Conservation (phyloP, 495 filamentous ascomycete genomes). For the Copromyces sp. region DNA sequence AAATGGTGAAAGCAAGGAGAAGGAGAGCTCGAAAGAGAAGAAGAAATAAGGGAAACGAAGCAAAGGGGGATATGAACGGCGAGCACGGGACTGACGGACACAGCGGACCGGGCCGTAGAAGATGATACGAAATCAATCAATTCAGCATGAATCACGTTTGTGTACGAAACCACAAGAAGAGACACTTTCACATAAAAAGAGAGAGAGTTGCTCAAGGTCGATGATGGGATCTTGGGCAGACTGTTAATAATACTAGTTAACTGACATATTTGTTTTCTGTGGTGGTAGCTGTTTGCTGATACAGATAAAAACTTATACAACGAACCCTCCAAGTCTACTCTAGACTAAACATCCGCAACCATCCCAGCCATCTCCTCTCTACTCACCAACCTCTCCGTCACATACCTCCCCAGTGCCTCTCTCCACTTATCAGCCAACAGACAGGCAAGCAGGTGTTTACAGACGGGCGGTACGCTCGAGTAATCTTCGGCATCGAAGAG, state of each 20-base stretch:
- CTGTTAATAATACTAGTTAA: neutral
- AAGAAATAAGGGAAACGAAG: constrained; percentile 20
- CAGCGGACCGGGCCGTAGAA: neutral
- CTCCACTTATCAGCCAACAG: constrained; percentile 60
- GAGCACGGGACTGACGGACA: neutral
- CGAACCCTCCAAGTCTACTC: neutral
- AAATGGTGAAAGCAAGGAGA: constrained; percentile 48
- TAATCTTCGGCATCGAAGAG: constrained; percentile 16
- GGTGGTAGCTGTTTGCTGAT: neutral
- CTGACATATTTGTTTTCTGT: neutral
- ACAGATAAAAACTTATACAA: neutral
- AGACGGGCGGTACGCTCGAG: constrained; percentile 42
- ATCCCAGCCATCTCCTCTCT: constrained; percentile 67
- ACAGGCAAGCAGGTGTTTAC: constrained; percentile 86
- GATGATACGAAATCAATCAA: neutral
- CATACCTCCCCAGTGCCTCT: constrained; percentile 42
- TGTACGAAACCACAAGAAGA: neutral
- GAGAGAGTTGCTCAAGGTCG: neutral
- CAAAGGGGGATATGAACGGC: neutral
- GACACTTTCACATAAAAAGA: neutral
- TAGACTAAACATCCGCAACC: constrained; percentile 51
- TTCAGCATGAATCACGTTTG: neutral
- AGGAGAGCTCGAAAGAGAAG: constrained; percentile 25
- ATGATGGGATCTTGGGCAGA: neutral
- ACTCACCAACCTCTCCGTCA: constrained; percentile 42